Conservation (phyloP, 192 early-diverging fungal genomes). For the Anaeromyces robustus region DNA sequence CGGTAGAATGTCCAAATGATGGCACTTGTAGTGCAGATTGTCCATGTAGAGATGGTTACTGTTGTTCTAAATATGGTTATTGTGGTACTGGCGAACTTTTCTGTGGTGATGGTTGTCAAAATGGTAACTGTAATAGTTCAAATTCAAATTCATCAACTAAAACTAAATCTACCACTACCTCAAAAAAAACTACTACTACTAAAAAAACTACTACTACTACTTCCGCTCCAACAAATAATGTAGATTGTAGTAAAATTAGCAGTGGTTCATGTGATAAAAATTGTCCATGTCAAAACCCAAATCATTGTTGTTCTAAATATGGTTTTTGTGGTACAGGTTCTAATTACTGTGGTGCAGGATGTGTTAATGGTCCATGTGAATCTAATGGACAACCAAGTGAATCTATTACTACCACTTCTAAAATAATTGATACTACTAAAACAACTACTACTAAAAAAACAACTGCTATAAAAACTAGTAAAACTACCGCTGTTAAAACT, state of each 20-base stretch:
- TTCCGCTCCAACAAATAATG: no score
- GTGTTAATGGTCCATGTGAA: neutral
- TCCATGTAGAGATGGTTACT: neutral
- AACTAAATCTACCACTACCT: neutral
- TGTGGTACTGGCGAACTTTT: neutral
- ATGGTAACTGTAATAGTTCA: neutral
- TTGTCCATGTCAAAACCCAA: neutral
- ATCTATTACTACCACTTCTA: neutral
- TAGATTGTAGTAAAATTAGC: neutral
- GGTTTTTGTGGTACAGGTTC: neutral
- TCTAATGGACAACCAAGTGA: neutral
- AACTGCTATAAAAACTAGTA: neutral
- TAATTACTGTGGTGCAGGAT: neutral
- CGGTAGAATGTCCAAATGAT: neutral
- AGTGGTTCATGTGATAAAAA: neutral
- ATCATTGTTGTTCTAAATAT: neutral
- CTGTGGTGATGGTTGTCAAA: neutral
- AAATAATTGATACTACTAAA: neutral
- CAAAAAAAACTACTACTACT: neutral
- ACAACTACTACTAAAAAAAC: neutral
- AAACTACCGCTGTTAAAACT: neutral
- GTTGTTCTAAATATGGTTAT: neutral
- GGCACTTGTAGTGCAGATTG: neutral
- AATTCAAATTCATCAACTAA: neutral
- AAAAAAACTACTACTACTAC: neutral